Evolutionary conservation across 768 basidiomycete species (phyloP).

Genomic region (Boletus sp.): DNA sequence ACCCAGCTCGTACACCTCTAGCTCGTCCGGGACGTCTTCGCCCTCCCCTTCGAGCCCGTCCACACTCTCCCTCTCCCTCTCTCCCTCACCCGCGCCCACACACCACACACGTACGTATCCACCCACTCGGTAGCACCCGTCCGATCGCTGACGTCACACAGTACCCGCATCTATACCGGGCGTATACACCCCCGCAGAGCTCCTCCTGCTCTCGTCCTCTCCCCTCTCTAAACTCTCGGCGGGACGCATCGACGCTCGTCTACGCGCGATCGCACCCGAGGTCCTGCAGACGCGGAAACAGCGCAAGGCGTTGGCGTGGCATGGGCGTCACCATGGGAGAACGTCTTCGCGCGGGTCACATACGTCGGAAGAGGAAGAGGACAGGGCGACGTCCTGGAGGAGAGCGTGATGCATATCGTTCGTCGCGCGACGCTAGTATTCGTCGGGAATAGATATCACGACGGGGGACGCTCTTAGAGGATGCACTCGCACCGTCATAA

Average conservation of each 20-base stretch:
- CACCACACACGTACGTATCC: conserved; percentile 1
- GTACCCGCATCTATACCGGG: not conserved
- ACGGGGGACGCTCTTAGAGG: not conserved
- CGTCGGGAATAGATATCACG: not conserved
- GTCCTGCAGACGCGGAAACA: conserved; percentile 25
- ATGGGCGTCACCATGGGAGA: conserved; percentile 1
- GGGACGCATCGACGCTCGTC: not conserved
- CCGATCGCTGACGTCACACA: not conserved
- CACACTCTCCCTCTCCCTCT: not conserved
- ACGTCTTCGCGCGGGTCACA: conserved; percentile 8
- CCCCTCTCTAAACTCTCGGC: conserved; percentile 17
- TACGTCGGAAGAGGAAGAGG: conserved; percentile 19
- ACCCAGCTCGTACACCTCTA: conserved; percentile 17
- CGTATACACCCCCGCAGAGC: conserved; percentile 16
- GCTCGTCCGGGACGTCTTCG: conserved; percentile 13
- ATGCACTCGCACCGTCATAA: not conserved
- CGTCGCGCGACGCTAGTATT: too few relatives aligned
- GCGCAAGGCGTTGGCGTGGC: conserved; percentile 28
- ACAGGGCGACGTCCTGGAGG: conserved; percentile 17
- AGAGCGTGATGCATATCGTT: not conserved
- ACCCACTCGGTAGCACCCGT: not conserved
- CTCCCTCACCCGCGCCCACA: not conserved
- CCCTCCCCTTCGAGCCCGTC: conserved; percentile 11
- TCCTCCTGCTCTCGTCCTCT: conserved; percentile 24
- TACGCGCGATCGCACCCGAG: conserved; percentile 27